Conservation (phyloP, 2,329 filamentous ascomycete species). For the Dactylonectria estremocensis region DNA sequence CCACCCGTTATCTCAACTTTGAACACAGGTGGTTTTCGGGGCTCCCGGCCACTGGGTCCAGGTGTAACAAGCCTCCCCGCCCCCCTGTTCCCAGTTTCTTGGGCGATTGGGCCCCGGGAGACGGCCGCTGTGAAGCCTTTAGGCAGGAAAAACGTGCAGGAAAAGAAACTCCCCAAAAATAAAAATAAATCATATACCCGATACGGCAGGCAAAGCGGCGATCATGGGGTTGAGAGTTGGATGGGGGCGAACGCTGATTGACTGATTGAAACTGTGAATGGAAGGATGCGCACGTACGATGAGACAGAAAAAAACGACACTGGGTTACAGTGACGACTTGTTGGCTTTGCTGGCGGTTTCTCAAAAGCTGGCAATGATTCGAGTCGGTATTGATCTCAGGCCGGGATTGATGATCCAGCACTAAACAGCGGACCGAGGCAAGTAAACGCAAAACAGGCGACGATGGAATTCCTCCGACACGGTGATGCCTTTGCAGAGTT, state of each 20-base stretch:
- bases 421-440: not conserved
- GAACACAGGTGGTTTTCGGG: not conserved
- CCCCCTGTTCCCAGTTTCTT: not conserved
- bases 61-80: not conserved
- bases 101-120: slow-evolving; percentile 17
- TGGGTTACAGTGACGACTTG: too few relatives aligned
- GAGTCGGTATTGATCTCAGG: not conserved
- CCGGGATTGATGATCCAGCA: not conserved
- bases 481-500: not conserved
- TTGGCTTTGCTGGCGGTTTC: too few relatives aligned
- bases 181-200: slow-evolving; percentile 2
- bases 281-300: not conserved
- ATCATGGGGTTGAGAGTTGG: not conserved
- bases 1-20: not conserved
- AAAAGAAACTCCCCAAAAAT: too few relatives aligned
- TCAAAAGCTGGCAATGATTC: not conserved
- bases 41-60: slow-evolving; percentile 13
- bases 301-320: too few relatives aligned
- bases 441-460: too few relatives aligned
- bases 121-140: not conserved
- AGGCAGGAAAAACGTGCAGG: too few relatives aligned
- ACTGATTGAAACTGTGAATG: not conserved
- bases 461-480: not conserved
- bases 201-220: not conserved
- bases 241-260: not conserved